Evolutionary conservation across 495 filamentous ascomycete species (phyloP).

Genomic region (Talaromyces thailandensis): DNA sequence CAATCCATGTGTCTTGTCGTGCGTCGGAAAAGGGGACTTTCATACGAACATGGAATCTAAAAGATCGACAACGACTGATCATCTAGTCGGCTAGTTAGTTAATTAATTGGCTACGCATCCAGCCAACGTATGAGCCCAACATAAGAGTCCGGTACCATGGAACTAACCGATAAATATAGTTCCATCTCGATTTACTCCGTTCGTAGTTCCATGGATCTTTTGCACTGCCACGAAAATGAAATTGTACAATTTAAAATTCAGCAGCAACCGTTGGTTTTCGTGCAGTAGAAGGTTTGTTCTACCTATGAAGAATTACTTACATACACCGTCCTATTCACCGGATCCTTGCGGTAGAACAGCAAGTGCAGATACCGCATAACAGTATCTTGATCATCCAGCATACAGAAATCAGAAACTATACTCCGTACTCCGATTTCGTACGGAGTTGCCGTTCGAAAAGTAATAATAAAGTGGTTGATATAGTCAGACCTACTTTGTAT

Average conservation of each 20-base stretch:
- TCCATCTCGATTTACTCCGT: neutral
- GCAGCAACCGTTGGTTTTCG: neutral
- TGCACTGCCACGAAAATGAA: neutral
- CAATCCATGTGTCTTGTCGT: too few species aligned
- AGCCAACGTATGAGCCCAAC: neutral
- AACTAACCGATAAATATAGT: neutral
- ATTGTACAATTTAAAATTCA: neutral
- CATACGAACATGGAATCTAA: neutral
- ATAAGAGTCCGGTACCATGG: neutral
- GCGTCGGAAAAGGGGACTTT: neutral
- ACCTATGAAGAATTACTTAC: neutral
- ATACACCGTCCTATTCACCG: neutral
- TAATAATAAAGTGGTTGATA: neutral
- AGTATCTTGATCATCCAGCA: neutral
- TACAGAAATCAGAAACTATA: neutral
- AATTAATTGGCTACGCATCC: neutral
- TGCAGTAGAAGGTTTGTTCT: neutral
- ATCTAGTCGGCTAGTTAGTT: neutral
- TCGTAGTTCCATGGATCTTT: neutral
- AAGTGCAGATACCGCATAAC: neutral
- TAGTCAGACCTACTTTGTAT: too few species aligned
- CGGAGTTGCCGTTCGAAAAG: neutral
- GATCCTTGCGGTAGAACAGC: neutral
- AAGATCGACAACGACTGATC: neutral
- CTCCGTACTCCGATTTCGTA: neutral